Conservation (phyloP, 2,329 filamentous ascomycete genomes). For the Paraconiothyrium brasiliense region DNA sequence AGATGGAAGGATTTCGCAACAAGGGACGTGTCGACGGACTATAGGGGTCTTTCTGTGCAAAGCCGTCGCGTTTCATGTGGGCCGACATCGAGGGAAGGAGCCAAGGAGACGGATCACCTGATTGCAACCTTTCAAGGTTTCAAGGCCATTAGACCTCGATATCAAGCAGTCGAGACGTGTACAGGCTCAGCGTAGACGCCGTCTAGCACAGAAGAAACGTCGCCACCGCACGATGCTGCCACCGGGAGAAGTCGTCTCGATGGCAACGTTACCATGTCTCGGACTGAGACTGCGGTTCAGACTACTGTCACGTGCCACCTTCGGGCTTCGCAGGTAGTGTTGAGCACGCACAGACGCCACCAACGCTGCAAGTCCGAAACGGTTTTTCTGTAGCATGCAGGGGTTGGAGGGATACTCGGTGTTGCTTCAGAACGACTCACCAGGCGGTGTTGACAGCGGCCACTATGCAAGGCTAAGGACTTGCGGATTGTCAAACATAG, state of each 20-base stretch:
- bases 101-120: neutral
- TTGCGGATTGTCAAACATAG: conserved; percentile 16
- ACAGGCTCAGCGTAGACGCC: neutral
- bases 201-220: neutral
- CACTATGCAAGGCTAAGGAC: conserved; percentile 12
- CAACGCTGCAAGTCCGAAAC: conserved; percentile 18
- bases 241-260: conserved; percentile 5
- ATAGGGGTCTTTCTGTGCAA: neutral
- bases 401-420: conserved; percentile 7
- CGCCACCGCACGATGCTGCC: neutral
- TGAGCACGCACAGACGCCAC: conserved; percentile 14
- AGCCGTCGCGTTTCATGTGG: neutral
- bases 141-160: neutral
- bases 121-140: neutral
- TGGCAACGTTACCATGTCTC: conserved; percentile 14
- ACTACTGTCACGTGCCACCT: neutral
- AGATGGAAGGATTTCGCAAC: no score
- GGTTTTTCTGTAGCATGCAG: conserved; percentile 11
- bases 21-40: neutral
- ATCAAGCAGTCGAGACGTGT: neutral
- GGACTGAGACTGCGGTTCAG: conserved; percentile 14
- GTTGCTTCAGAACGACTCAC: conserved; percentile 12
- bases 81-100: neutral
- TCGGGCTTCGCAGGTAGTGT: neutral
- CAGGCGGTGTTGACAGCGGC: conserved; percentile 3